Percentiles rank a stretch among this genome's conserved stretches.
Evolutionary conservation across 2,329 filamentous ascomycete genomes (phyloP).

Genomic region (Ophiostoma quercus): DNA sequence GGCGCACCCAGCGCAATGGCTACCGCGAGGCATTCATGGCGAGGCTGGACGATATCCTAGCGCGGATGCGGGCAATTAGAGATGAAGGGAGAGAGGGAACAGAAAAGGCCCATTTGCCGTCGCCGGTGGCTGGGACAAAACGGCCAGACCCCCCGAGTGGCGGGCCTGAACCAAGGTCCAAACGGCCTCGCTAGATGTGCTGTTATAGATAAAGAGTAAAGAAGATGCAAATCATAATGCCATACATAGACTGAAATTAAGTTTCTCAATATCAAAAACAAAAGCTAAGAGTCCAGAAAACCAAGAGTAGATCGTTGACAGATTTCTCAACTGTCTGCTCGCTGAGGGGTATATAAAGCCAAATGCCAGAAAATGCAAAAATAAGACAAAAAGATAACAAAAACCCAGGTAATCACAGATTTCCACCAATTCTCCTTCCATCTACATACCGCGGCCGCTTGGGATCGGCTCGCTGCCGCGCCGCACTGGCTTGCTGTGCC

Average conservation of each 20-base stretch:
- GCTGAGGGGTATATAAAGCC: not conserved
- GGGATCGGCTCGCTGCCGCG: not conserved
- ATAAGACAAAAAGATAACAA: not conserved
- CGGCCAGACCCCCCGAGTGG: not conserved
- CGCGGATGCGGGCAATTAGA: conserved; percentile 18
- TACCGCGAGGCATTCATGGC: conserved; percentile 26
- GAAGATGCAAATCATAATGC: not conserved
- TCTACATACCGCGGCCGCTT: not conserved
- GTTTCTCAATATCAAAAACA: not conserved
- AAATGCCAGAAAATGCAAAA: not conserved
- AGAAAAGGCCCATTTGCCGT: not conserved
- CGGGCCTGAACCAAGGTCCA: not conserved
- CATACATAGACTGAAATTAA: not conserved
- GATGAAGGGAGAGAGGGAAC: not conserved
- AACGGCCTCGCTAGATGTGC: conserved; percentile 5
- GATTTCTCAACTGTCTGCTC: not conserved
- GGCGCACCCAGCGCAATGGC: conserved; percentile 26
- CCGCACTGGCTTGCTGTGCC: not conserved
- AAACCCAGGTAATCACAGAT: not conserved
- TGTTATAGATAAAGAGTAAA: not conserved
- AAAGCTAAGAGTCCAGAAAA: not conserved
- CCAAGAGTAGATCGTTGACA: not conserved
- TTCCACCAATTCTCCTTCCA: not conserved
- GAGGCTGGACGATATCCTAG: conserved; percentile 23
- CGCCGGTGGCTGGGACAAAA: not conserved